A percentile compares a stretch with the other conserved stretches of the same genome.
Conservation (phyloP, 2,329 filamentous ascomycete species). For the Fusarium brachygibbosum region DNA sequence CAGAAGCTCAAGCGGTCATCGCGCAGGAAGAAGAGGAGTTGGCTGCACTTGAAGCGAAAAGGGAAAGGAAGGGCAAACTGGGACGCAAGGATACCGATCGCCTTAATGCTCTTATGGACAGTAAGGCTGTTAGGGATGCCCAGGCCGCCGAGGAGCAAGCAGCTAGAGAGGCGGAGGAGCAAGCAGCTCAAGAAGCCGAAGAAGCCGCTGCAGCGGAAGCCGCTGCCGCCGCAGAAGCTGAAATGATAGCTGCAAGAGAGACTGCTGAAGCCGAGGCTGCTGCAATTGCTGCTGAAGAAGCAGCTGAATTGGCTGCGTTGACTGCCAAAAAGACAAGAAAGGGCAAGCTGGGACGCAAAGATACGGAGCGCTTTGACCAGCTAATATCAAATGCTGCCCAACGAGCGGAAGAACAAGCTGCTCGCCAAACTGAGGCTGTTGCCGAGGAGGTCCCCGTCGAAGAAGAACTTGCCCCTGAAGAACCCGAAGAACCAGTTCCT, state of each 20-base stretch:
- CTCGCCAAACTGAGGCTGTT: constrained; percentile 40
- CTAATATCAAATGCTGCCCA: constrained; percentile 35
- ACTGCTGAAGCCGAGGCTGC: constrained; percentile 43
- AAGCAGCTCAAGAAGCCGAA: constrained; percentile 46
- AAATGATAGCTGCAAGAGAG: constrained; percentile 44
- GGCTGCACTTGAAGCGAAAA: constrained; percentile 39
- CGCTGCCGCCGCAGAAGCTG: constrained; percentile 30
- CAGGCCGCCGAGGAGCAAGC: constrained; percentile 52
- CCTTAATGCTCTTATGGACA: constrained; percentile 32
- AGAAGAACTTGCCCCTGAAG: constrained; percentile 16
- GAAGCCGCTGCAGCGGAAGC: constrained; percentile 48
- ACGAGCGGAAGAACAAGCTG: constrained; percentile 37
- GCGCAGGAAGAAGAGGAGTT: constrained; percentile 43
- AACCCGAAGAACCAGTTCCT: constrained; percentile 19
- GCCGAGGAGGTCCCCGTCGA: constrained; percentile 13
- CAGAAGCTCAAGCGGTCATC: constrained; percentile 26
- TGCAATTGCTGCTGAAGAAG: constrained; percentile 43
- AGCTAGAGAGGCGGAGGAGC: constrained; percentile 48
- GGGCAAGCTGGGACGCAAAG: constrained; percentile 46
- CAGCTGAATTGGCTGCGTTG: constrained; percentile 59
- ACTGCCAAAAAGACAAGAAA: constrained; percentile 57
- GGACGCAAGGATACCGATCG: constrained; percentile 45
- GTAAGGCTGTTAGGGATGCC: constrained; percentile 40
- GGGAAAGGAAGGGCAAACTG: constrained; percentile 42
- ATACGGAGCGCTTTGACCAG: constrained; percentile 41